A percentile compares a stretch with the other conserved stretches of the same genome.
These are phyloP conservation scores for Pyracantha coccinea DNA, from an alignment of 331 rosid species.

Conservation along the genomic window DNA sequence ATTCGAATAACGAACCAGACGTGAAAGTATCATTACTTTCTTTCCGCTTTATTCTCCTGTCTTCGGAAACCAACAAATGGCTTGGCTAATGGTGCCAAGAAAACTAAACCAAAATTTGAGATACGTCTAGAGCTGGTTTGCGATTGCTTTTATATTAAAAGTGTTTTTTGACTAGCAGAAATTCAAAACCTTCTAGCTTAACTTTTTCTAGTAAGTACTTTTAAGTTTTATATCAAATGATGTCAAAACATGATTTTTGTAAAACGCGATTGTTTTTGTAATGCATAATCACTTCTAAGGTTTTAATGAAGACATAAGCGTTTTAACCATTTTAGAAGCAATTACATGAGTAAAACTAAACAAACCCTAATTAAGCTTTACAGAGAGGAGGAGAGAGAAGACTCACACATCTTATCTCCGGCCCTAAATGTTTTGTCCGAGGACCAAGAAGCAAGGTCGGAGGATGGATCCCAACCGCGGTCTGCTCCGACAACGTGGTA, in stretches of 20 bases:
- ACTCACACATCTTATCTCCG: slow-evolving; percentile 78
- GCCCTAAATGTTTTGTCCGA: slow-evolving; percentile 40
- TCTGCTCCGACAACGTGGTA: slow-evolving; percentile 84
- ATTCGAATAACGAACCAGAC: not conserved
- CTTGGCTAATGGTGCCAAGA: not conserved
- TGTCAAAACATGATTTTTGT: no score
- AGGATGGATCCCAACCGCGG: slow-evolving; percentile 66
- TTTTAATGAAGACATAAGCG: not conserved
- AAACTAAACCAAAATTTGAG: not conserved
- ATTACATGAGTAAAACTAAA: not conserved
- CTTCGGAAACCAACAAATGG: not conserved
- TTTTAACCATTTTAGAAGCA: not conserved
- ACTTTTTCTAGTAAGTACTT: not conserved
- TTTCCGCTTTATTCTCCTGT: not conserved
- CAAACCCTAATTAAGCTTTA: not conserved
- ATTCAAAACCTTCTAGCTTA: not conserved
- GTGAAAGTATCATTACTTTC: not conserved
- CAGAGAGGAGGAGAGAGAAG: not conserved
- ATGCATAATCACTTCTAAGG: not conserved
- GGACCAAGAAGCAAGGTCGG: slow-evolving; percentile 59
- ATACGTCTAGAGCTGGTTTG: not conserved
- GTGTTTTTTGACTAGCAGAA: no score
- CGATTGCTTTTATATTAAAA: no score
- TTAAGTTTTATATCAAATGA: not conserved
- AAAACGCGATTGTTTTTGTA: no score